Base-by-base conservation (phyloP, 2,329 filamentous ascomycete species). In the Metarhizium anisopliae region DNA sequence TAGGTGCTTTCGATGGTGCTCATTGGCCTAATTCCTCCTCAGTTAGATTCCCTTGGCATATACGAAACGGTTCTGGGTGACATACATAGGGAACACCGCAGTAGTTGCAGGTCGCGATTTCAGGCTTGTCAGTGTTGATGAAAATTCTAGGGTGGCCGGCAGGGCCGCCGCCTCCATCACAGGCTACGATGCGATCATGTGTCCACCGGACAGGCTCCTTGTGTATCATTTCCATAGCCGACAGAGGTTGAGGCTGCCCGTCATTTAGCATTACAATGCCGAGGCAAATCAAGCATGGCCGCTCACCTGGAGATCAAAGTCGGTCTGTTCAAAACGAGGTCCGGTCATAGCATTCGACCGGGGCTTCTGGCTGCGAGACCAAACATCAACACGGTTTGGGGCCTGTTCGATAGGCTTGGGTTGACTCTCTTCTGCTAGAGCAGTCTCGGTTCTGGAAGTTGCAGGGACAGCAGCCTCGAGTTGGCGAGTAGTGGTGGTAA, bases 121-220 rank as follows among this genome's bases (percentile, higher is more conserved):
- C 86, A 47, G 94, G 89, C 80, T 96, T 97, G 75, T 99, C 94
- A 62, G 89, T 86, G 76, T 99, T 99, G 82, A 99, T 99, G 72
- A 91, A 99, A 74, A 99, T 87, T 67, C 84, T 83, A 52, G 94
- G 94, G 72, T 99, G 94, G 47, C 94, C 94, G 55, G 89, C 77
- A 36, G 92, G 87, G 50, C 93, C 94, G 63, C 92, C 92, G 57
- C 93, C 94, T 57, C 94, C 94, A 67, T 97, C 92, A 70, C 94
- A 99, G 49, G 85, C 85, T 53, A 95, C 93, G 51, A 89, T 74
- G 59, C 85, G 83, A 60, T 89, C 82, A 69, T 96, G 86, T 58
- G 86, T 89, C 93, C 94, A 99, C 71, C 84, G 82, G 40, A 99
- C 94, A 20, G 92, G 93, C 74, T 96, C 88, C 78, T 92, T 86